Base-by-base conservation (phyloP, 2,329 filamentous ascomycete genomes). In the Gnomoniopsis sp. region DNA sequence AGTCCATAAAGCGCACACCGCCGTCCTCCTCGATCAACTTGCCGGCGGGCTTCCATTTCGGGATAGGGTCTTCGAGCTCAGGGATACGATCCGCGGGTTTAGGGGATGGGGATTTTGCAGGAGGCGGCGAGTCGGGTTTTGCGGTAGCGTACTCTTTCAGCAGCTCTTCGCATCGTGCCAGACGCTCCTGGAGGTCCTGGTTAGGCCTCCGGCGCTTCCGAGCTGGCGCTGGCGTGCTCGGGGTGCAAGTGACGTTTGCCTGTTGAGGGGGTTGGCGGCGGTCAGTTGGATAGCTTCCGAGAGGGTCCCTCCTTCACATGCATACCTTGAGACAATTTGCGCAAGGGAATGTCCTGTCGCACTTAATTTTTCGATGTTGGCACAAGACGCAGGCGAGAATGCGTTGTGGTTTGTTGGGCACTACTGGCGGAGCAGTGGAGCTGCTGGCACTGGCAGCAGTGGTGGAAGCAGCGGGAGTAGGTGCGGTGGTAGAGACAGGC, bases 301-400 rank as follows among this genome's bases (percentile, higher is more conserved):
- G 26, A 8, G 26, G 4, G 4, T 8, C 26, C 26, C 8, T 30
- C 26, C 8, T 30, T 30, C 26, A 30, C 26, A 30, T 30, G 26
- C 26, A 62, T 64, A 85, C 83, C 77, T 85, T 86, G 67, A 81
- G 71, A 64, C 83, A 86, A 64, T 86, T 85, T 59, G 82, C 79
- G 65, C 83, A 86, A 3, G 83, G 83, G 44, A 79, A 83, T 46
- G 77, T 79, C 61, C 83, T 77, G 65, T 86, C 82, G 70, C 83
- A 86, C 69, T 84, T 85, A 71, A 85, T 85, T 72, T 86, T 86
- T 65, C 83, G 79, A 66, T 82, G 80, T 67, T 86, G 83, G 66
- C 83, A 86, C 41, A 85, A 73, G 21, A 83, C 79, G 64, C 82
- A 84, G 21, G 80, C 80, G 58, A 83, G 71, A 49, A 83, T 75